Percentiles rank a stretch among this genome's conserved stretches.
phyloP scores from a whole-genome alignment of 2,329 filamentous ascomycete species.

The Cercospora brassicicola region DNA sequence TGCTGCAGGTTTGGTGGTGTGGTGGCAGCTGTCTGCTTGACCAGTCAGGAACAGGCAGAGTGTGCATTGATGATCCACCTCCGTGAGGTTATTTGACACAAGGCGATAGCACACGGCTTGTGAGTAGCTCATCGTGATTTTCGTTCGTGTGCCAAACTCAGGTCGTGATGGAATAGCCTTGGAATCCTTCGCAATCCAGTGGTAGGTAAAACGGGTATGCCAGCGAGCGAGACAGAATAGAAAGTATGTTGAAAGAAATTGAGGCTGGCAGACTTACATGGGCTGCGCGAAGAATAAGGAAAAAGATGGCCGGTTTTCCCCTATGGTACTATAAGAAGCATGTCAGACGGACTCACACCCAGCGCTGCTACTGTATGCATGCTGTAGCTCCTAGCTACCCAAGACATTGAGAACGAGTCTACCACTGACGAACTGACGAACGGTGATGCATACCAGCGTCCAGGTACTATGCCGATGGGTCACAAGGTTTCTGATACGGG shows the following conservation, averaged over 20 bases:
- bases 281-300: not conserved
- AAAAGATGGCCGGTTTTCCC: constrained; percentile 10
- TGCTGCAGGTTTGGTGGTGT: constrained; percentile 7
- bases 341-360: constrained; percentile 12
- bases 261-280: constrained; percentile 8
- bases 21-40: constrained; percentile 9
- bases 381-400: not conserved
- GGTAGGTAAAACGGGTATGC: constrained; percentile 1
- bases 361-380: not conserved
- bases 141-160: not conserved
- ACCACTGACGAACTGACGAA: not conserved
- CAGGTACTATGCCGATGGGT: constrained; percentile 4
- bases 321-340: not conserved
- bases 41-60: constrained; percentile 27
- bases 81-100: constrained; percentile 23
- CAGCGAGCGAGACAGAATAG: constrained; percentile 5
- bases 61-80: constrained; percentile 28
- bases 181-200: not conserved
- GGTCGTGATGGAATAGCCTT: not conserved
- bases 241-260: constrained; percentile 10
- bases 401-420: constrained; percentile 2
- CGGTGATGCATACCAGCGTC: not conserved
- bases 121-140: constrained; percentile 18
- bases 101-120: constrained; percentile 24
- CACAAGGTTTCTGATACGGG: constrained; percentile 7